Evolutionary conservation across 139 green algal genomes (phyloP).

Genomic region (Picochlorum sp.): DNA sequence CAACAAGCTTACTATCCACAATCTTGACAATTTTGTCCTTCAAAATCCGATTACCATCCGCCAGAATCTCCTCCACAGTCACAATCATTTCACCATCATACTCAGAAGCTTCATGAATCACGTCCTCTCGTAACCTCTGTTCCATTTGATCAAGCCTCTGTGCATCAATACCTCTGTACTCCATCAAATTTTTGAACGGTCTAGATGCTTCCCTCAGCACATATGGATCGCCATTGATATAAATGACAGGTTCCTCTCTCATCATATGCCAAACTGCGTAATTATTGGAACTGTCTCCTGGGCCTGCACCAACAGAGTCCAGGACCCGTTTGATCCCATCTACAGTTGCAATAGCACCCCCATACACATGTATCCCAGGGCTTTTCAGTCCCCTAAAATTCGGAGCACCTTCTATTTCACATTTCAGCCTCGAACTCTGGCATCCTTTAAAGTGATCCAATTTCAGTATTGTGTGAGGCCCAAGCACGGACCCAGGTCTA

Average conservation of each 20-base stretch:
- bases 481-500: slow-evolving; percentile 59
- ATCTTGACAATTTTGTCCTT: slow-evolving; percentile 32
- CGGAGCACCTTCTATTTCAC: slow-evolving; percentile 43
- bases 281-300: background rate
- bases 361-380: slow-evolving; percentile 60
- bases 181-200: slow-evolving; percentile 89
- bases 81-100: slow-evolving; percentile 65
- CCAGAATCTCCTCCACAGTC: slow-evolving; percentile 44
- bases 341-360: slow-evolving; percentile 79
- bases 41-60: background rate
- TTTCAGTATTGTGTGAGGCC: slow-evolving; percentile 79
- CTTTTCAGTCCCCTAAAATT: slow-evolving; percentile 68
- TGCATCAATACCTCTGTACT: slow-evolving; percentile 86
- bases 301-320: slow-evolving; percentile 24
- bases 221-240: slow-evolving; percentile 87
- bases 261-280: slow-evolving; percentile 85
- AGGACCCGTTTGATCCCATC: slow-evolving; percentile 53
- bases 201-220: slow-evolving; percentile 83
- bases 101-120: slow-evolving; percentile 63
- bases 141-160: slow-evolving; percentile 84
- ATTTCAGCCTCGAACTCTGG: slow-evolving; percentile 36
- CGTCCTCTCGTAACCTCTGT: slow-evolving; percentile 69
- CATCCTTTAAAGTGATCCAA: slow-evolving; percentile 67
- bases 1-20: slow-evolving; percentile 40
- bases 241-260: slow-evolving; percentile 89